These are phyloP conservation scores for Lasiodiplodia gonubiensis DNA, from an alignment of 2,329 filamentous ascomycete genomes.

Conservation along the genomic window DNA sequence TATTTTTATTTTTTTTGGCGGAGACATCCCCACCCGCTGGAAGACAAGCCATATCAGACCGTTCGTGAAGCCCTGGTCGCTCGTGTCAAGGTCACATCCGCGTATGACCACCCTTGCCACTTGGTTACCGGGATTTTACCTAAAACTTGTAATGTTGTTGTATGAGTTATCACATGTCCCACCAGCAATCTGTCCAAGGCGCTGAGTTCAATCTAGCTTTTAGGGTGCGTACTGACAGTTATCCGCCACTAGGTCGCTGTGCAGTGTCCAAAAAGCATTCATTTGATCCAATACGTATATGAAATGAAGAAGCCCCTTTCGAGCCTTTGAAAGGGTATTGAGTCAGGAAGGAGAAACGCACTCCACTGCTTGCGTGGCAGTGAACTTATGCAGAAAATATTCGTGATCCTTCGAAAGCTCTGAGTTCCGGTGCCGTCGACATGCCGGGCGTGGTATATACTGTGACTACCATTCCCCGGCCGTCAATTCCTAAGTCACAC, in stretches of 20 bases:
- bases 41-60: too few species aligned
- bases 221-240: too few species aligned
- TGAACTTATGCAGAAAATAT: not conserved
- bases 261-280: not conserved
- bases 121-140: not conserved
- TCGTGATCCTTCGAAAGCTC: not conserved
- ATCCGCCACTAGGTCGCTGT: too few species aligned
- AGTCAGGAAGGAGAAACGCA: not conserved
- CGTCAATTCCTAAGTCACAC: slow-evolving; percentile 13
- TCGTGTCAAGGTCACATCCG: not conserved
- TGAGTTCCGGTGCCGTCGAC: not conserved
- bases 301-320: too few species aligned
- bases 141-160: not conserved
- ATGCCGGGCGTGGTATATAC: slow-evolving; percentile 6
- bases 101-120: not conserved
- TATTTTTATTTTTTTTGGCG: too few species aligned
- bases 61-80: too few species aligned
- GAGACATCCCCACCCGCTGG: too few species aligned
- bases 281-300: not conserved
- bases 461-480: slow-evolving; percentile 27
- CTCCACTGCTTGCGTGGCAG: not conserved
- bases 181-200: not conserved
- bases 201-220: not conserved
- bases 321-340: too few species aligned
- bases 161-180: not conserved